These are phyloP conservation scores for Dalbergia oliveri DNA, from an alignment of 306 rosid species.

Conservation along the genomic window DNA sequence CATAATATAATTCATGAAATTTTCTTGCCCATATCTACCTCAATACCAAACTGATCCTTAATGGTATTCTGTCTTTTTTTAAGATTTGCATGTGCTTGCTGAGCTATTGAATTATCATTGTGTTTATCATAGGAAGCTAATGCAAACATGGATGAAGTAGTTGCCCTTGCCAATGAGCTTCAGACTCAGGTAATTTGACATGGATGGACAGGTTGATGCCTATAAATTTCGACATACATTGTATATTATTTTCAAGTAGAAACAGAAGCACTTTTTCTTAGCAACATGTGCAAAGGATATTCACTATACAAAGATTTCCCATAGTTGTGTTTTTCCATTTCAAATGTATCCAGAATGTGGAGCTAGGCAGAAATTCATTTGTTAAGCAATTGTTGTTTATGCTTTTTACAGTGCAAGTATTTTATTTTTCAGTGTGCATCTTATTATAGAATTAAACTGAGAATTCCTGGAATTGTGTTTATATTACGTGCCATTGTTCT, in stretches of 20 bases:
- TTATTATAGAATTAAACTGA: too few species aligned
- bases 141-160: constrained; percentile 94
- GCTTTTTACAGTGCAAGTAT: background rate
- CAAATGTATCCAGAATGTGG: background rate
- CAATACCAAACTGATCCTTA: background rate
- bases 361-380: constrained; percentile 9
- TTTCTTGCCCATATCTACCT: background rate
- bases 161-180: constrained; percentile 87
- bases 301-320: background rate
- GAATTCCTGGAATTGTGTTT: background rate
- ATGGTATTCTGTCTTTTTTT: background rate
- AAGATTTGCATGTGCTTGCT: constrained; percentile 17
- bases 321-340: background rate
- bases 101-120: constrained; percentile 37
- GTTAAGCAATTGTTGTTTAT: background rate
- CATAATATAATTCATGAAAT: background rate
- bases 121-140: constrained; percentile 72
- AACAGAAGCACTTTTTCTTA: background rate
- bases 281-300: background rate
- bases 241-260: background rate
- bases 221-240: background rate
- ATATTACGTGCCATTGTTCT: background rate
- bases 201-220: constrained; percentile 12
- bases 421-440: background rate
- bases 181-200: constrained; percentile 77